phyloP scores from a whole-genome alignment of 257 asterid species.

The Verbascum thapsus region DNA sequence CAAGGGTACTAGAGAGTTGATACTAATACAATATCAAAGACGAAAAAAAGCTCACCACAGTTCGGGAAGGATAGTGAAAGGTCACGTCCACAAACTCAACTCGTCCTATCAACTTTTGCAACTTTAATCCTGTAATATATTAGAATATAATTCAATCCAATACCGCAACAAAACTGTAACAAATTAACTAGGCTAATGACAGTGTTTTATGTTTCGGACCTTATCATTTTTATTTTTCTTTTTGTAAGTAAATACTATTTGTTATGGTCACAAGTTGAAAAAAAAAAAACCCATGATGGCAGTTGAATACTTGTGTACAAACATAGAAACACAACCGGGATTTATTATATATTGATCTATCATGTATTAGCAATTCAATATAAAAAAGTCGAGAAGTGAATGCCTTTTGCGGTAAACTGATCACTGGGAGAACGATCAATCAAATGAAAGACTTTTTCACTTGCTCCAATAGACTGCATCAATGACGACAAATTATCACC shows the following conservation, averaged over 20 bases:
- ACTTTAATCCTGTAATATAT: slow-evolving; percentile 58
- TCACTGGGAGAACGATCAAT: slow-evolving; percentile 73
- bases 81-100: slow-evolving; percentile 69
- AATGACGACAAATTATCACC: slow-evolving; percentile 89
- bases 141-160: slow-evolving; percentile 22
- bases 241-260: neutral
- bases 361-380: slow-evolving; percentile 6
- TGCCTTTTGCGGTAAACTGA: slow-evolving; percentile 75
- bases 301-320: slow-evolving; percentile 13
- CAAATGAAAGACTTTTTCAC: slow-evolving; percentile 92
- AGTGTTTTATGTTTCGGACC: no score
- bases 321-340: slow-evolving; percentile 15
- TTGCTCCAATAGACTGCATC: slow-evolving; percentile 97
- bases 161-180: neutral
- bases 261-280: neutral
- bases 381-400: slow-evolving; percentile 30
- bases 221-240: no score
- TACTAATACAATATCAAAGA: neutral
- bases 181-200: neutral
- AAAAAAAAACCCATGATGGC: neutral
- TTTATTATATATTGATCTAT: neutral
- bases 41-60: slow-evolving; percentile 48
- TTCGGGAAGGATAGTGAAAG: slow-evolving; percentile 80
- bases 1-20: neutral
- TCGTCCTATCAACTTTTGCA: slow-evolving; percentile 69